These are phyloP conservation scores for Botrytis paeoniae DNA, from an alignment of 2,329 filamentous ascomycete species.

Conservation along the genomic window DNA sequence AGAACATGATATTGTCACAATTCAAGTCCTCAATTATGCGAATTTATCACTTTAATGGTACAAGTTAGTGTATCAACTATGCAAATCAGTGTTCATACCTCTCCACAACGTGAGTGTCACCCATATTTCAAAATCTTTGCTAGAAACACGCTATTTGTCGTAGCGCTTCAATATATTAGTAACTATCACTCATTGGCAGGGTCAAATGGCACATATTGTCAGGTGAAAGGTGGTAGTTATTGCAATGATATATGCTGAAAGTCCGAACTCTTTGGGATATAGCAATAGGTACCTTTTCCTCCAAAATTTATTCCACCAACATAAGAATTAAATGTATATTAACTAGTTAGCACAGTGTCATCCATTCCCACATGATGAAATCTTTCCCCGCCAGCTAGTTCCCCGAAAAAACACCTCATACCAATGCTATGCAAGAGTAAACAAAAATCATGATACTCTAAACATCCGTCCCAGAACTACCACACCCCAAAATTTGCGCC, in stretches of 20 bases:
- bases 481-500: not conserved
- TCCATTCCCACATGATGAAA: not conserved
- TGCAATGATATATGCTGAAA: not conserved
- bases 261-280: not conserved
- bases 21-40: accelerated
- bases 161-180: accelerated
- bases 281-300: not conserved
- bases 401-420: not conserved
- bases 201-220: not conserved
- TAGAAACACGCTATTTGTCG: not conserved
- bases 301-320: not conserved
- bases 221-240: not conserved
- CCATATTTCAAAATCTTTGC: not conserved
- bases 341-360: not conserved
- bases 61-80: not conserved
- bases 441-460: not conserved
- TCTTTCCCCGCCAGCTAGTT: accelerated
- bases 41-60: not conserved
- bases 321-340: not conserved
- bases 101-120: accelerated
- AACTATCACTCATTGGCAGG: not conserved
- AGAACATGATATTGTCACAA: not conserved
- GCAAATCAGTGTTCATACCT: not conserved
- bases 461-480: no score
- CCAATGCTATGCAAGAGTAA: not conserved